These are phyloP conservation scores for Trametes punicea DNA, from an alignment of 768 basidiomycete species.

Conservation along the genomic window DNA sequence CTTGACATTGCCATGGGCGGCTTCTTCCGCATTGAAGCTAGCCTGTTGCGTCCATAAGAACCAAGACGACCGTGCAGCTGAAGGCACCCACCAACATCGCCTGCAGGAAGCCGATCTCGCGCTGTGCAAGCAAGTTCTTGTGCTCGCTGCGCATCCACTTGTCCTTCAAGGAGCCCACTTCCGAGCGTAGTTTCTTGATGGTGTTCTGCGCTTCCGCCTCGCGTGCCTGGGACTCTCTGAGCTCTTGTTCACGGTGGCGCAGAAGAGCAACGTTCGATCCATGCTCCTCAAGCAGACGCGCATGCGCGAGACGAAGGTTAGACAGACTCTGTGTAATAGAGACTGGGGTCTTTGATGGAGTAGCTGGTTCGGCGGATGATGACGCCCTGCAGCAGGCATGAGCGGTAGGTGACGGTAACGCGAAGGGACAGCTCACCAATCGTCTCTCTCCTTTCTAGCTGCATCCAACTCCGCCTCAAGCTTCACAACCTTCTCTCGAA, in stretches of 20 bases:
- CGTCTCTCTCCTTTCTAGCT: conserved; percentile 51
- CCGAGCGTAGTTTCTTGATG: conserved; percentile 34
- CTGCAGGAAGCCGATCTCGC: conserved; percentile 64
- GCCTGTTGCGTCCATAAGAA: conserved; percentile 36
- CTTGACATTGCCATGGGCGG: conserved; percentile 28
- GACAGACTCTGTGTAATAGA: conserved; percentile 58
- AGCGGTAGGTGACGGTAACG: background rate
- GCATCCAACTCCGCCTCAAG: conserved; percentile 68
- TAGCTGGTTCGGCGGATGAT: conserved; percentile 32
- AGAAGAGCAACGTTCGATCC: conserved; percentile 55
- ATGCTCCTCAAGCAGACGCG: conserved; percentile 62
- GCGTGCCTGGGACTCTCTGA: conserved; percentile 38
- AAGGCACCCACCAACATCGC: conserved; percentile 57
- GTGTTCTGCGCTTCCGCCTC: conserved; percentile 20
- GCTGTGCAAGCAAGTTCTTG: conserved; percentile 43
- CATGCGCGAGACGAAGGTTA: conserved; percentile 57
- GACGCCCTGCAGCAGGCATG: conserved; percentile 35
- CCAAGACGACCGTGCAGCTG: background rate
- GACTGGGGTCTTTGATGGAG: conserved; percentile 46
- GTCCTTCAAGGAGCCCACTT: conserved; percentile 40
- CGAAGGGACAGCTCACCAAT: conserved; percentile 42
- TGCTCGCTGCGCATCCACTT: conserved; percentile 37
- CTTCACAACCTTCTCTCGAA: conserved; percentile 51
- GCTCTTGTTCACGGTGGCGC: conserved; percentile 50
- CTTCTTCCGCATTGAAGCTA: conserved; percentile 62